phyloP scores from a whole-genome alignment of 371 early-diverging fungal genomes.

The Mucor indicus region DNA sequence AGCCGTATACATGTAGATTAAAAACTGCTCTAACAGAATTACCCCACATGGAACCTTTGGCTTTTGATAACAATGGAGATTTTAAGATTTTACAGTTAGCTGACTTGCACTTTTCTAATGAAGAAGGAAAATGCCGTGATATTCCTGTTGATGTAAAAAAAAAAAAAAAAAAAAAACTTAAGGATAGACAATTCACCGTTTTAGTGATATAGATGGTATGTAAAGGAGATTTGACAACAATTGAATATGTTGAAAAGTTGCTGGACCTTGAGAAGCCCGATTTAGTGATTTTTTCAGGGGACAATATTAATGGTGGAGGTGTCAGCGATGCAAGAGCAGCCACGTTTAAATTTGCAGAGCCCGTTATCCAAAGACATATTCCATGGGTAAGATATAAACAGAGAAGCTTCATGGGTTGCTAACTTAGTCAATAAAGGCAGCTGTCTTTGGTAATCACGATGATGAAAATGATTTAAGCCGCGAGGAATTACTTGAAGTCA shows the following conservation, averaged over 20 bases:
- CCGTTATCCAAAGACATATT: constrained; percentile 41
- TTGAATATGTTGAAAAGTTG: constrained; percentile 38
- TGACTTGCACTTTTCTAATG: constrained; percentile 55
- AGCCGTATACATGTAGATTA: not conserved
- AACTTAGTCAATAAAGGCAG: constrained; percentile 34
- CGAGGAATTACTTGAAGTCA: constrained; percentile 49
- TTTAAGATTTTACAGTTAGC: constrained; percentile 58
- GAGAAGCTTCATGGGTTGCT: no score
- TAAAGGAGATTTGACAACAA: constrained; percentile 43
- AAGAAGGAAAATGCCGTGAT: constrained; percentile 42
- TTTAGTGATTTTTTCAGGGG: constrained; percentile 56
- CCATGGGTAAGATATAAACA: constrained; percentile 35
- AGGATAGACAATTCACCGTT: not conserved
- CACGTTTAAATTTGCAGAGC: constrained; percentile 47
- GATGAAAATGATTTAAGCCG: constrained; percentile 47
- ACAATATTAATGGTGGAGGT: constrained; percentile 47
- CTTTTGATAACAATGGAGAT: constrained; percentile 37
- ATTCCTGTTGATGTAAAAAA: constrained; percentile 31
- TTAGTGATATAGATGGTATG: constrained; percentile 32
- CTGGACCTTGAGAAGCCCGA: constrained; percentile 50
- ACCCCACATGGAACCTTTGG: constrained; percentile 23
- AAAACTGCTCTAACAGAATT: constrained; percentile 4
- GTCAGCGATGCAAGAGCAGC: constrained; percentile 42
- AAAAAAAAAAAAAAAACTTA: not conserved
- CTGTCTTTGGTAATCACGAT: constrained; percentile 58